Base-by-base conservation (phyloP, 306 rosid species). In the Carpinus fangiana region DNA sequence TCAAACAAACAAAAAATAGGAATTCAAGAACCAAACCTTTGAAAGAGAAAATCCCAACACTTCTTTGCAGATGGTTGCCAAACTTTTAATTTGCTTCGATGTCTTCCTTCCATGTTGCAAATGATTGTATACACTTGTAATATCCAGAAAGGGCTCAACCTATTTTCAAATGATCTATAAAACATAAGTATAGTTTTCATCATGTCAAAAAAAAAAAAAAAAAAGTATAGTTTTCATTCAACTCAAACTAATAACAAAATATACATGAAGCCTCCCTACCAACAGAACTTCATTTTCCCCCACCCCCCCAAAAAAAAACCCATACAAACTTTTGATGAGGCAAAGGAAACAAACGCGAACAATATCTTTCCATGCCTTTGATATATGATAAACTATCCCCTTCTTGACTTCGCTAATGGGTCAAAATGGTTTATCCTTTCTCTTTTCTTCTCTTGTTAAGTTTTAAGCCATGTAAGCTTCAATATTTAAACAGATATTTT, bases 61-160 rank as follows among this genome's bases (percentile, higher is more conserved):
- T 86, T 94, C 97, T 77, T 82, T 85, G 79, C 92, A 92, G 76
- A 92, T 88, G 66, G 87, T 87, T 61, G 97, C 85, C 73, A 94
- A 82, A 84, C 98, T 90, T 87, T 89, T 90, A 74, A 28, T 78
- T 78, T 94, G 87, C 83, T 89, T 92, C 0, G 93, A 51, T 21
- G 43, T 74, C 84, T 76, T 93, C 86, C 84, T 87, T 77, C 88
- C 98, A 73, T 66, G 72, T 59, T 87, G 93, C 55, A 94, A 80
- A 84, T 84, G 89, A 83, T 83, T 86, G 86, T 87, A 94, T 73
- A 88, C 76, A 65, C 82, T 86, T 60, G 83, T 82, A 76, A 94
- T 89, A 86, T 94, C 97, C 89, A 92, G 54, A 86, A 88, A 90
- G 9, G 98, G 98, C 62, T 92, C 97, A 80, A 94, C 91, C 95